phyloP scores from a whole-genome alignment of 371 early-diverging fungal genomes.

The Actinomortierella wolfii region DNA sequence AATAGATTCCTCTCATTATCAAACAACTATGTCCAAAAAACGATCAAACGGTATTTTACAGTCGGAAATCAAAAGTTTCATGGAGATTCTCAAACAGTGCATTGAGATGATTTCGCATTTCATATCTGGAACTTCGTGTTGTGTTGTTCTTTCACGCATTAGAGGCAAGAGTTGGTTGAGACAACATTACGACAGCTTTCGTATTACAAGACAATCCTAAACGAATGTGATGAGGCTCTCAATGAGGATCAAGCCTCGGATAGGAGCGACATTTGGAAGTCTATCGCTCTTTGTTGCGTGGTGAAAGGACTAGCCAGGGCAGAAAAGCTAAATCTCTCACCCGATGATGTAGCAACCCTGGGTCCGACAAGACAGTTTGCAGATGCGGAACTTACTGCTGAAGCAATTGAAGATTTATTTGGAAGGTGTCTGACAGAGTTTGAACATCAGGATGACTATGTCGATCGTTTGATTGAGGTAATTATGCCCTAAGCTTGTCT shows the following conservation, averaged over 20 bases:
- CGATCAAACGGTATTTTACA: no score
- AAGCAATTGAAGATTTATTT: conserved; percentile 29
- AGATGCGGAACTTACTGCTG: background rate
- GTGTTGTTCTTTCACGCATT: no score
- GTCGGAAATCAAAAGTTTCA: no score
- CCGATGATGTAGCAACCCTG: conserved; percentile 1
- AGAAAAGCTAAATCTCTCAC: conserved; percentile 17
- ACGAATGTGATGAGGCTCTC: conserved; percentile 33
- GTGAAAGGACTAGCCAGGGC: conserved; percentile 14
- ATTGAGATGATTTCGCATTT: no score
- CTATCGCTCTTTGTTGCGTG: conserved; percentile 23
- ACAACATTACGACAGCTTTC: conserved; percentile 33
- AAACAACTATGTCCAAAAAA: no score
- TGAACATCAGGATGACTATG: conserved; percentile 27
- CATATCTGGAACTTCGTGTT: no score
- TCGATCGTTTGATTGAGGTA: conserved; percentile 36
- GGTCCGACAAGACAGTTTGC: no score
- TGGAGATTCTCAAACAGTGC: no score
- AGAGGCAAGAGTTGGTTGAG: conserved; percentile 19
- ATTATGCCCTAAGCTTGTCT: no score
- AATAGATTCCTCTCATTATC: no score
- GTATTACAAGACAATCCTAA: conserved; percentile 31
- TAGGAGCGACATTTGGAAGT: conserved; percentile 9
- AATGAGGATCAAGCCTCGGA: conserved; percentile 20
- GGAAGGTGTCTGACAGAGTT: conserved; percentile 30